Evolutionary conservation across 345 rosid genomes (phyloP).

Genomic region (Cardiospermum halicacabum): DNA sequence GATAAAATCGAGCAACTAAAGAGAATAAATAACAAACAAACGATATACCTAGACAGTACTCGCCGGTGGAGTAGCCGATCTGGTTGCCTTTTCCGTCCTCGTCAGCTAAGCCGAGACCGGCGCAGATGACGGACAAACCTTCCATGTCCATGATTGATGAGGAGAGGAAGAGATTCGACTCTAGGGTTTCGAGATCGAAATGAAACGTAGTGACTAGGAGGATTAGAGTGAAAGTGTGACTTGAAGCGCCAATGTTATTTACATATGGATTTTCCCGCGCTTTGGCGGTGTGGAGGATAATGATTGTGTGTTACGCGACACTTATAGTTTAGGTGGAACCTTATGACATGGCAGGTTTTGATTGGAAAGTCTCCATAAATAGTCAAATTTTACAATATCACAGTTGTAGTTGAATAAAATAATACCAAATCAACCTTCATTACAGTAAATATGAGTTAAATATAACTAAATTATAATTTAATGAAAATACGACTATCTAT

Average conservation of each 20-base stretch:
- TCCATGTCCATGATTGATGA: slow-evolving; percentile 40
- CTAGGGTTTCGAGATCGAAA: background rate
- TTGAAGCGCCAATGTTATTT: slow-evolving; percentile 26
- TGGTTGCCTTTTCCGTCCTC: slow-evolving; percentile 48
- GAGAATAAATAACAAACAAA: background rate
- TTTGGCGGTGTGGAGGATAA: background rate
- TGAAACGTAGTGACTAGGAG: too few relatives aligned
- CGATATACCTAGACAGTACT: slow-evolving; percentile 57
- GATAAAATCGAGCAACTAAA: background rate
- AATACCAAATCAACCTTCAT: too few relatives aligned
- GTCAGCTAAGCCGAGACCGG: slow-evolving; percentile 54
- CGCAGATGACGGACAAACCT: slow-evolving; percentile 64
- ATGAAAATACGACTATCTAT: too few relatives aligned
- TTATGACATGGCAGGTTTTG: background rate
- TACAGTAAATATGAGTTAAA: too few relatives aligned
- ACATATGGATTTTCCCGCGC: slow-evolving; percentile 38
- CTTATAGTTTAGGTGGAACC: background rate
- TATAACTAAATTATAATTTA: too few relatives aligned
- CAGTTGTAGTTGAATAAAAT: too few relatives aligned
- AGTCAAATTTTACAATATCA: too few relatives aligned
- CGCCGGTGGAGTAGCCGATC: slow-evolving; percentile 54
- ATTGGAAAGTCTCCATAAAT: background rate
- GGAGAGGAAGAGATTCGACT: background rate
- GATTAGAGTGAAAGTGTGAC: background rate
- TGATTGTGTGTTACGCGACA: background rate